These are phyloP conservation scores for Euphorbia pulcherrima DNA, from an alignment of 345 rosid genomes.

Conservation along the genomic window DNA sequence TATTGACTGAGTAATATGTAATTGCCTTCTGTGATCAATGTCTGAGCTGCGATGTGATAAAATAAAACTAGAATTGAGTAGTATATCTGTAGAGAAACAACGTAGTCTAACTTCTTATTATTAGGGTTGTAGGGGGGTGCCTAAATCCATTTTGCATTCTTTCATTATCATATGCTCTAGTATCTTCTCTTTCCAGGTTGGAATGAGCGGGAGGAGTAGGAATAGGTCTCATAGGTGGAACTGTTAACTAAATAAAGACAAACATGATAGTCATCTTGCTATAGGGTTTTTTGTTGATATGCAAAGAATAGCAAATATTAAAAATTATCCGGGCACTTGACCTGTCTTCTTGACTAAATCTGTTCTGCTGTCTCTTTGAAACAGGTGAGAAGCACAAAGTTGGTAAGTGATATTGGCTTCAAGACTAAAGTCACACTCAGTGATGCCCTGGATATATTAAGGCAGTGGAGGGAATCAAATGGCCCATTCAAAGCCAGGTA, in stretches of 20 bases:
- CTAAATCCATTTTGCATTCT: not conserved
- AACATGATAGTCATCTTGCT: not conserved
- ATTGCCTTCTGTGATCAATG: not conserved
- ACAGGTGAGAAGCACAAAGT: constrained; percentile 64
- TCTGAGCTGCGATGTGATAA: not conserved
- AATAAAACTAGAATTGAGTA: not conserved
- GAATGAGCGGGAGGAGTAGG: not conserved
- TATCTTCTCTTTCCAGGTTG: not conserved
- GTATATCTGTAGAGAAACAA: not conserved
- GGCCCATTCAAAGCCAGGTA: constrained; percentile 73
- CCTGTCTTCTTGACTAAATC: constrained; percentile 4
- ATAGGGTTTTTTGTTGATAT: not conserved
- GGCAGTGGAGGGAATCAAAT: constrained; percentile 50
- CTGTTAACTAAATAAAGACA: not conserved
- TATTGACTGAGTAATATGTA: not conserved
- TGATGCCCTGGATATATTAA: constrained; percentile 54
- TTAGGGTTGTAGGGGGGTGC: not conserved
- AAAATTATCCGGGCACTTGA: not conserved
- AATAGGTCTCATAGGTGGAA: not conserved
- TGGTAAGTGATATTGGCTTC: constrained; percentile 60
- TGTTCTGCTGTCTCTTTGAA: constrained; percentile 21
- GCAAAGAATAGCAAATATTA: not conserved
- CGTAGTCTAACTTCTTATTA: not conserved
- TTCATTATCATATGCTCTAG: not conserved
- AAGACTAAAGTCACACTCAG: constrained; percentile 60